These are phyloP conservation scores for Nitzschia putrida DNA, from an alignment of 108 stramenopile species.

Conservation along the genomic window DNA sequence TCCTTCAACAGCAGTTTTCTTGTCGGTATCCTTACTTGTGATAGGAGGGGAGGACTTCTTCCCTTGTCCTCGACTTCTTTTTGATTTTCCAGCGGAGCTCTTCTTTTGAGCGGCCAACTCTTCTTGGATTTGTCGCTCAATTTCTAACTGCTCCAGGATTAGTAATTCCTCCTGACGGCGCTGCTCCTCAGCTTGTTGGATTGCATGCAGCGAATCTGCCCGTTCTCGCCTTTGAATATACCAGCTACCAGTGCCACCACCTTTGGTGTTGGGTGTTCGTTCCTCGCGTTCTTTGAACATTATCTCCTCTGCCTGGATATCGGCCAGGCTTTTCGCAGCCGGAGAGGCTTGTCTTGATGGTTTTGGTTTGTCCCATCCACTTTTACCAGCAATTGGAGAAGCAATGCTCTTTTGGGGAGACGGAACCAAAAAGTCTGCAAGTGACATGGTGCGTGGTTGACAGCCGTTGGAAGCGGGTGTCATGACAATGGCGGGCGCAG, in stretches of 20 bases:
- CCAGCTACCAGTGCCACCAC: conserved; percentile 57
- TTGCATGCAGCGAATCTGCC: conserved; percentile 73
- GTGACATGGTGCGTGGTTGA: conserved; percentile 12
- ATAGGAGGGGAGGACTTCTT: no score
- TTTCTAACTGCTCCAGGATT: conserved; percentile 72
- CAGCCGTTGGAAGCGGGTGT: conserved; percentile 1
- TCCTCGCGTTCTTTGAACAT: conserved; percentile 55
- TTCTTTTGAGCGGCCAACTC: no score
- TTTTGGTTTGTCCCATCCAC: background rate
- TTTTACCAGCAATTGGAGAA: background rate
- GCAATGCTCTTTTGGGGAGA: background rate
- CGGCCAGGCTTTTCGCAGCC: conserved; percentile 24
- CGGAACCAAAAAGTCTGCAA: conserved; percentile 36
- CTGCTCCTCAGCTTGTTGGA: conserved; percentile 56
- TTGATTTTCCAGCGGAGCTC: no score
- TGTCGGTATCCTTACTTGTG: no score
- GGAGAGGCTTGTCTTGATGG: no score
- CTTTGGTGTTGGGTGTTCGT: conserved; percentile 42
- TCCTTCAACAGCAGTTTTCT: no score
- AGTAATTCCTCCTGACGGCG: conserved; percentile 50
- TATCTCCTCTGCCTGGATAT: conserved; percentile 77
- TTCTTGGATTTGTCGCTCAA: conserved; percentile 63
- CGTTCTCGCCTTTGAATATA: conserved; percentile 73
- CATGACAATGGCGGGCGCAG: background rate
- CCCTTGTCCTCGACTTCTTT: no score